Percentiles rank a stretch among this genome's conserved stretches.
phyloP scores from a whole-genome alignment of 805 yeast species.

The Ogataea corticis region DNA sequence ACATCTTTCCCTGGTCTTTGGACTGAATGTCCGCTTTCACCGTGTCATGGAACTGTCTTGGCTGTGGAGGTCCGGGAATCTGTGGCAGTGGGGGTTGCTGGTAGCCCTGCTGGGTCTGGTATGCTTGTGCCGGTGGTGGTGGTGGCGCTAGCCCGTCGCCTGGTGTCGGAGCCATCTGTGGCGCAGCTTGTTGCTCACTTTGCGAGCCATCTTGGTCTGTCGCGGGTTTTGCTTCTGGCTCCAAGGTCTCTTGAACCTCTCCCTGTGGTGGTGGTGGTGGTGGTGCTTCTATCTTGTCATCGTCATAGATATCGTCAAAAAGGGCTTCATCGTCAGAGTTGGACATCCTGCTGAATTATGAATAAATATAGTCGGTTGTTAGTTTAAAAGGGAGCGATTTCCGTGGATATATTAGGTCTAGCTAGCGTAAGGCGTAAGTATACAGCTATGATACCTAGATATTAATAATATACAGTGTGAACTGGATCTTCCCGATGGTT shows the following conservation, averaged over 20 bases:
- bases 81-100: constrained; percentile 3
- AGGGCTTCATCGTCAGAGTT: constrained; percentile 86
- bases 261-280: constrained; percentile 7
- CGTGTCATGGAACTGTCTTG: constrained; percentile 25
- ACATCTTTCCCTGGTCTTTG: constrained; percentile 87
- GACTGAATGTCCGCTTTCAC: constrained; percentile 50
- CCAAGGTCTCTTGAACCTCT: constrained; percentile 2
- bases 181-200: no score
- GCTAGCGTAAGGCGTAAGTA: constrained; percentile 8
- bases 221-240: constrained; percentile 7
- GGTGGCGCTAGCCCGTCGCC: no score
- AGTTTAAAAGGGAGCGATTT: constrained; percentile 8
- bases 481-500: not conserved
- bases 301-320: constrained; percentile 83
- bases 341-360: constrained; percentile 42
- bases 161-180: no score
- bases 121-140: no score
- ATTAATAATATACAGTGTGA: constrained; percentile 8
- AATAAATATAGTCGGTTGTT: not conserved
- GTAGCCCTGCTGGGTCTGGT: no score
- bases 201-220: no score
- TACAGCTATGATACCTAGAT: constrained; percentile 11
- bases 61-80: constrained; percentile 14
- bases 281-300: constrained; percentile 26
- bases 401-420: constrained; percentile 9